Conservation (phyloP, 768 basidiomycete species). For the Pisolithus albus region DNA sequence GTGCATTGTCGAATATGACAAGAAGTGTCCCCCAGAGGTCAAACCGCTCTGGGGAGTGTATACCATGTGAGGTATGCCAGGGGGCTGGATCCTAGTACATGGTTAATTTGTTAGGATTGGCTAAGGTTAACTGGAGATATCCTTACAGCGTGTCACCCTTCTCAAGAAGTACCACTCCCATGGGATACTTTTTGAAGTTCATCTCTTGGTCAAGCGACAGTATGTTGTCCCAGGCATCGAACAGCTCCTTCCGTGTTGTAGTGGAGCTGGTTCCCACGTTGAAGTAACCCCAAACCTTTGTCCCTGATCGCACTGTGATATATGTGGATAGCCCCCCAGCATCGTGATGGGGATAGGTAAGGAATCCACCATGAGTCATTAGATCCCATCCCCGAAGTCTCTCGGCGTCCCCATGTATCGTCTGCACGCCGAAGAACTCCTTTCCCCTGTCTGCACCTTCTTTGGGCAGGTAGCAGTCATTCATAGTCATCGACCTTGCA, state of each 20-base stretch:
- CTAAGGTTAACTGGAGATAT: too few species aligned
- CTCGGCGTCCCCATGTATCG: not conserved
- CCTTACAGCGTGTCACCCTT: too few species aligned
- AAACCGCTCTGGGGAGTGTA: too few species aligned
- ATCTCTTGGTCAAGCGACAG: not conserved
- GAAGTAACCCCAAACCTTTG: conserved; percentile 5
- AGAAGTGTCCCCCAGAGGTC: too few species aligned
- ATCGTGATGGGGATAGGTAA: conserved; percentile 8
- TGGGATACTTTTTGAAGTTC: too few species aligned
- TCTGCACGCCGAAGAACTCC: not conserved
- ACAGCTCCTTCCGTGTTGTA: not conserved
- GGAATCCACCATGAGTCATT: conserved; percentile 4
- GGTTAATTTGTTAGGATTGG: too few species aligned
- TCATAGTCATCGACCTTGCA: not conserved
- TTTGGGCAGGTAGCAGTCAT: not conserved
- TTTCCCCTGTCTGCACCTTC: not conserved
- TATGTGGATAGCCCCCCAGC: conserved; percentile 1
- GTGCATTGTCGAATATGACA: too few species aligned
- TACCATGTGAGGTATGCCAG: too few species aligned
- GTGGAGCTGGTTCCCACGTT: not conserved
- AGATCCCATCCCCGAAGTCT: conserved; percentile 2
- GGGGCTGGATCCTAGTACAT: too few species aligned
- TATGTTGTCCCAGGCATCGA: not conserved
- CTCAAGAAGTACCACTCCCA: too few species aligned
- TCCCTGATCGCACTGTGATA: not conserved